Evolutionary conservation across 768 basidiomycete genomes (phyloP), one percentile per base, ranked within the genome.

Genomic region (Lactarius sp.): DNA sequence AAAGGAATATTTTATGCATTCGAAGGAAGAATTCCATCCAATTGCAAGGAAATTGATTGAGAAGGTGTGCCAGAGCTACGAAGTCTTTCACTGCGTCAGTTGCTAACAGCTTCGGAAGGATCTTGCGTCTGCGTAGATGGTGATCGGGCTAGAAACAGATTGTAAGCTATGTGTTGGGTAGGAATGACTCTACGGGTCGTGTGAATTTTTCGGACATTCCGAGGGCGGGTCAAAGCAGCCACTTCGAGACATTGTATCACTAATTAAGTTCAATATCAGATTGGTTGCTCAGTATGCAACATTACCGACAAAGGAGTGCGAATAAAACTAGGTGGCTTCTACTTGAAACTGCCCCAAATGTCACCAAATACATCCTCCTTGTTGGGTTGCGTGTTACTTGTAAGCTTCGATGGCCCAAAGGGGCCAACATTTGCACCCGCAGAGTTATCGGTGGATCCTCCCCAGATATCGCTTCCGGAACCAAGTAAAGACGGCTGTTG

Each of bases 261-360:
- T 7, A 34, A 52, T n/a, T 14, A 53, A 54, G 36, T 46, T n/a
- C 6, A 20, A 12, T 54, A 37, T 47, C 41, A 49, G 42, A 47
- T 47, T n/a, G 16, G 33, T 37, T 64, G 6, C 44, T 18, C 14
- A 52, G 22, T 44, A 31, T 16, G 14, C 31, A 18, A 49, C 20
- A 36, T 61, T 20, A 46, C n/a, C 42, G 56, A 53, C 14, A 34
- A 41, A 37, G 18, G n/a, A 33, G 49, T 44, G 42, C 9, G 36
- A 39, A 52, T 18, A 64, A 14, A 14, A 44, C 16, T 18, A 27
- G 12, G 41, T 2, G 42, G 22, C 2, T 52, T 61, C 70, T 79
- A 92, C 78, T 91, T 91, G 74, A 90, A 90, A 44, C 85, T 83
- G 54, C 89, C 88, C 91, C 91, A 92, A 54, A 93, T 73, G 74